A percentile compares a stretch with the other conserved stretches of the same genome.
Conservation (phyloP, 176 grass and related monocot genomes). For the Ensete glaucum region DNA sequence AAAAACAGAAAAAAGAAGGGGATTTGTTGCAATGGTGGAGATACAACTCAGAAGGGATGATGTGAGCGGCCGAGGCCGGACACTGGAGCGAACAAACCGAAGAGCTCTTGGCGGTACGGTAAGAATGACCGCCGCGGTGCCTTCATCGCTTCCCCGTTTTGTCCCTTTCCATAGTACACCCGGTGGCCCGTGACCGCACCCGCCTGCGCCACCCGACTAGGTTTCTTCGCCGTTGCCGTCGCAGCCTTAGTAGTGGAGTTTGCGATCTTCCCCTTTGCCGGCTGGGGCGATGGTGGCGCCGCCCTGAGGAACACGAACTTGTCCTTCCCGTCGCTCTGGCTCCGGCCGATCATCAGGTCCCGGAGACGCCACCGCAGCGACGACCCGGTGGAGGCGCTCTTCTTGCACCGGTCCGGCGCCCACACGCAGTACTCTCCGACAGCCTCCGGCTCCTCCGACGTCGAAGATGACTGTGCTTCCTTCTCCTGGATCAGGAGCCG, state of each 20-base stretch:
- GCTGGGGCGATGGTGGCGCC: background rate
- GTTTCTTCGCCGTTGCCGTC: background rate
- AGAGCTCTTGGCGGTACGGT: slow-evolving; percentile 15
- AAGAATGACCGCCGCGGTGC: slow-evolving; percentile 10
- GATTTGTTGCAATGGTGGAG: background rate
- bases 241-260: background rate
- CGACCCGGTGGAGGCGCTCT: slow-evolving; percentile 18
- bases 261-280: background rate
- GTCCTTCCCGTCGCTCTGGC: slow-evolving; percentile 24
- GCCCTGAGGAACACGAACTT: slow-evolving; percentile 14
- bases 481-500: background rate
- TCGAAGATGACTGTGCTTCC: too few relatives aligned
- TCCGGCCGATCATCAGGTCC: slow-evolving; percentile 18
- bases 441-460: background rate
- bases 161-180: slow-evolving; percentile 10
- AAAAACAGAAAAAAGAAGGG: background rate
- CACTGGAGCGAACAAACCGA: background rate
- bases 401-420: slow-evolving; percentile 2
- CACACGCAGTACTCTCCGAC: slow-evolving; percentile 10
- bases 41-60: background rate
- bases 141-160: background rate
- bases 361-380: slow-evolving; percentile 8
- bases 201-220: background rate
- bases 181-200: slow-evolving; percentile 17
- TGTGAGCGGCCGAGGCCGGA: background rate